phyloP scores from a whole-genome alignment of 805 yeast species.

The Metschnikowia gruessii region DNA sequence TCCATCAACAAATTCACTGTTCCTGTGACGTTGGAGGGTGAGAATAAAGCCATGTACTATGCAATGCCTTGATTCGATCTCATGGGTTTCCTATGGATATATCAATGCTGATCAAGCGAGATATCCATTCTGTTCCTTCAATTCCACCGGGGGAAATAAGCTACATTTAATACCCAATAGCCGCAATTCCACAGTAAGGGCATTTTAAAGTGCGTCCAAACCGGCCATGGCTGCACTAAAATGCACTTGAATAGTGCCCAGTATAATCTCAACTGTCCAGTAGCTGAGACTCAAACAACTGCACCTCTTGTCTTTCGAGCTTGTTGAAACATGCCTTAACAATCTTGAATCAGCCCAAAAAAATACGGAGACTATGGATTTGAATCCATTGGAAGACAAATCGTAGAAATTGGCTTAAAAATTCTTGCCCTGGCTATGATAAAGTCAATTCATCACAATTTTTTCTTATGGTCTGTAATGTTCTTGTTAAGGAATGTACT shows the following conservation, averaged over 20 bases:
- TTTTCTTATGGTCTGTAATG: slow-evolving; percentile 60
- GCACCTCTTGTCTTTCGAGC: slow-evolving; percentile 67
- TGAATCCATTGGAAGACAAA: slow-evolving; percentile 82
- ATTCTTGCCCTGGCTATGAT: slow-evolving; percentile 97
- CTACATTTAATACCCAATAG: slow-evolving; percentile 83
- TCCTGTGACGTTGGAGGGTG: slow-evolving; percentile 74
- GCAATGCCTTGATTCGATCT: slow-evolving; percentile 82
- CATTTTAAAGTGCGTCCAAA: slow-evolving; percentile 79
- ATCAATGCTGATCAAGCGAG: slow-evolving; percentile 47
- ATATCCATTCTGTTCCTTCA: slow-evolving; percentile 81
- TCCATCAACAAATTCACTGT: slow-evolving; percentile 83
- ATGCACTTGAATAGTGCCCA: slow-evolving; percentile 87
- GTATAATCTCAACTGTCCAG: slow-evolving; percentile 85
- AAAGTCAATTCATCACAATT: slow-evolving; percentile 76
- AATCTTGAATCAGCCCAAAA: slow-evolving; percentile 86
- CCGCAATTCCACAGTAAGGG: slow-evolving; percentile 87
- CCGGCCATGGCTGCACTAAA: slow-evolving; percentile 97
- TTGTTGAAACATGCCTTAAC: slow-evolving; percentile 75
- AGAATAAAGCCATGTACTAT: slow-evolving; percentile 82
- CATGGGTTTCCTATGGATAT: slow-evolving; percentile 41
- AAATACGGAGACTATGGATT: slow-evolving; percentile 78
- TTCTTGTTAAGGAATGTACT: slow-evolving; percentile 53
- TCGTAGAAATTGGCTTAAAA: slow-evolving; percentile 77
- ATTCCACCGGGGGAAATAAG: slow-evolving; percentile 90
- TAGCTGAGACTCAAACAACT: slow-evolving; percentile 78